Conservation (phyloP, 495 filamentous ascomycete genomes). For the Trichoderma reesei region DNA sequence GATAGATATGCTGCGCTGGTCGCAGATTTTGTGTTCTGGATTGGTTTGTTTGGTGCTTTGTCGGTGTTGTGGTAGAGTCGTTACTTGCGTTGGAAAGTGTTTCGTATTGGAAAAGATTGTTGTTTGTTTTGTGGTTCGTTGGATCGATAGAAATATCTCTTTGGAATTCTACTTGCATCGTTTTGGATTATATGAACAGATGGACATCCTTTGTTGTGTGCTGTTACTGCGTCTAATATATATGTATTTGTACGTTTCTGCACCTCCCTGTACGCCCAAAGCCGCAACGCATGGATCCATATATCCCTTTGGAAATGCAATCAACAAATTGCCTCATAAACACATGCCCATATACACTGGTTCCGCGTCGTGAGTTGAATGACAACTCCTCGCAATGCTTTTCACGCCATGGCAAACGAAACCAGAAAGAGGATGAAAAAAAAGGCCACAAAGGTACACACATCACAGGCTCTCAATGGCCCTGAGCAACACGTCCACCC, state of each 20-base stretch:
- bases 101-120: background rate
- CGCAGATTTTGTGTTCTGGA: background rate
- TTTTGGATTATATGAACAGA: background rate
- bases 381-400: background rate
- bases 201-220: background rate
- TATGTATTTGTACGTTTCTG: background rate
- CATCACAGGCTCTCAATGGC: constrained; percentile 64
- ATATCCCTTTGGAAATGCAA: background rate
- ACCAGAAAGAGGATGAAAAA: too few species aligned
- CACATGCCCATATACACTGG: background rate
- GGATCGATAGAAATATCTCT: background rate
- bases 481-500: constrained; percentile 60
- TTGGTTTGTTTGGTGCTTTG: background rate
- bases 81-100: background rate
- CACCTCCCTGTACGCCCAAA: background rate
- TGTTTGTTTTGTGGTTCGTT: background rate
- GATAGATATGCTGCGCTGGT: background rate
- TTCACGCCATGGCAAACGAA: background rate
- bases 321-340: background rate
- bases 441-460: background rate
- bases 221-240: background rate
- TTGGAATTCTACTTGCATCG: background rate
- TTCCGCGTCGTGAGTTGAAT: background rate
- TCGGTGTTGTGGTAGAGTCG: background rate
- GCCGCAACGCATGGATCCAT: background rate